A percentile compares a stretch with the other conserved stretches of the same genome.
Conservation (phyloP, 257 asterid species). For the Capsicum pubescens region DNA sequence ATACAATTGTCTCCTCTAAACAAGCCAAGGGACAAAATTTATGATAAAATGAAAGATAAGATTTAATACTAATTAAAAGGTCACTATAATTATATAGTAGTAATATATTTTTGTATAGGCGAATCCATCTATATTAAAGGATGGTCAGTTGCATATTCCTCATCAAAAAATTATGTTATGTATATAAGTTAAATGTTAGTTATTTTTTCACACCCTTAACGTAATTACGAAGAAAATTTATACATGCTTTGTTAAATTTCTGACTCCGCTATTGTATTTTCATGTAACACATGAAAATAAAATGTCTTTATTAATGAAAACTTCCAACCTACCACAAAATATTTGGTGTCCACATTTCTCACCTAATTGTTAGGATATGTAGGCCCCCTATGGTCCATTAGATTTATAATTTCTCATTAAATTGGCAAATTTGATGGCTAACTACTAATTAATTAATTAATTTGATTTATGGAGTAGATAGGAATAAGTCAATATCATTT, state of each 20-base stretch:
- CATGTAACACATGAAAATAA: background rate
- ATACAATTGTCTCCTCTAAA: background rate
- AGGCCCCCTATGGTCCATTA: constrained; percentile 14
- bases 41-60: background rate
- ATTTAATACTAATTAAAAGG: background rate
- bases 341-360: constrained; percentile 11
- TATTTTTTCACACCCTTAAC: no score
- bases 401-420: background rate
- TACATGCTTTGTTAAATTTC: no score
- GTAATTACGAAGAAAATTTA: no score
- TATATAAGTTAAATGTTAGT: no score
- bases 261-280: background rate
- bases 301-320: constrained; percentile 12
- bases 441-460: background rate
- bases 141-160: no score
- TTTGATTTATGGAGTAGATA: background rate
- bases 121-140: no score
- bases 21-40: background rate
- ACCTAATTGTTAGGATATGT: constrained; percentile 24
- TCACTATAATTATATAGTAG: background rate
- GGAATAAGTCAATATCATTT: background rate
- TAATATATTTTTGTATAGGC: no score
- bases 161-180: no score
- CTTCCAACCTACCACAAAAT: constrained; percentile 6
- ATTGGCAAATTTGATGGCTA: constrained; percentile 4